Base-by-base conservation (phyloP, 2,329 filamentous ascomycete genomes). In the Trichoderma endophyticum region DNA sequence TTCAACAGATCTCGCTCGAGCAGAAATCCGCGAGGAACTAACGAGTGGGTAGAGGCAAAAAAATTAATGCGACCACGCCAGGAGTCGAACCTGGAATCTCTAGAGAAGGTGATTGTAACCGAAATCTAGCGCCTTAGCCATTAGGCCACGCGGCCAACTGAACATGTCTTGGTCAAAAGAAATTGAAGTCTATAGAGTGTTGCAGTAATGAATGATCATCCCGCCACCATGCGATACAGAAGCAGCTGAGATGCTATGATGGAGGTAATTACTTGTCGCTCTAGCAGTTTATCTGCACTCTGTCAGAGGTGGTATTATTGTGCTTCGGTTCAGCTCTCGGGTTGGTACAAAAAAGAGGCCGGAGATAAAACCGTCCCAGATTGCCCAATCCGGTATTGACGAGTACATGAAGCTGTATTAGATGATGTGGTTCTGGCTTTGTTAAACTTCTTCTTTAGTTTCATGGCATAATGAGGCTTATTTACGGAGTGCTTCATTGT, bases 81-180 rank as follows among this genome's bases (percentile, higher is more conserved):
- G 78, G 78, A 79, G 75, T 80, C 78, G 78, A 80, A 80, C 78
- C 78, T 80, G 78, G 78, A 80, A 79, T 79, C 78, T 79, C 76
- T 79, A 79, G 78, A 79, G 78, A 63, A 71, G 21, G 65, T 73
- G 59, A 32, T 60, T 7, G 6, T 2, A 64, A 77, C 79, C 79
- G 79, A 80, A 80, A 80, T 80, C 78, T 79, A 78, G 75, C 79
- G 79, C 79, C 77, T 79, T 80, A 79, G 72, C 79, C 79, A 80
- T 80, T 80, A 79, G 77, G 79, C 79, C 78, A 80, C 77, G 79
- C 79, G 79, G 78, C 79, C 77, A 11, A 28, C 7, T 30, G 15
- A 21, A 61, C 30, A 51, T 69, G 28, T 48, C n/a, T 14, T 12
- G 3, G 9, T n/a, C 9, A 1, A 1, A 12, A 1, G 6, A 6